Conservation (phyloP, 208 protist species). For the Trypanosoma boissoni region DNA sequence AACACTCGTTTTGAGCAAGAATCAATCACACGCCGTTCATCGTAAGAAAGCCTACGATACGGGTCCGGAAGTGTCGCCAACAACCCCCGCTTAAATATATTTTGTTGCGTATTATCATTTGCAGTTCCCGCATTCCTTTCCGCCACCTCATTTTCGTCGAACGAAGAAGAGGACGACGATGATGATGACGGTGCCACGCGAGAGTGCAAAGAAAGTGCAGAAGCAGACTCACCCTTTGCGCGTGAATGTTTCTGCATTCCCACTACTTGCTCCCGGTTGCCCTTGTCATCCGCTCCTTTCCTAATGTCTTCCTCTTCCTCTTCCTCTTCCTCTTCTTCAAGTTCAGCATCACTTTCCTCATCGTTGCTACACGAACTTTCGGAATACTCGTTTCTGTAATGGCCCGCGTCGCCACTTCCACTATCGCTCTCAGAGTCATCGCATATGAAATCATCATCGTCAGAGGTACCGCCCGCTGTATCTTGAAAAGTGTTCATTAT, state of each 20-base stretch:
- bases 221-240: no score
- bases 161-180: no score
- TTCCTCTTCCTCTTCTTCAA: no score
- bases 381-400: slow-evolving; percentile 9
- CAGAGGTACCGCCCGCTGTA: slow-evolving; percentile 10
- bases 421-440: slow-evolving; percentile 10
- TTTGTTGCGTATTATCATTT: neutral
- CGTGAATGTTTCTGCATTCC: no score
- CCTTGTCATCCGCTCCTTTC: neutral
- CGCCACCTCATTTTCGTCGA: slow-evolving; percentile 3
- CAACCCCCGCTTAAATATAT: slow-evolving; percentile 20
- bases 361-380: slow-evolving; percentile 5
- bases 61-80: slow-evolving; percentile 12
- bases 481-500: slow-evolving; percentile 27
- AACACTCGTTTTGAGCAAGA: neutral
- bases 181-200: no score
- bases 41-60: slow-evolving; percentile 20
- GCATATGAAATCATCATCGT: slow-evolving; percentile 25
- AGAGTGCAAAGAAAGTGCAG: no score
- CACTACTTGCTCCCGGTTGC: neutral
- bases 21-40: slow-evolving; percentile 21
- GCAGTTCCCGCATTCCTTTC: neutral
- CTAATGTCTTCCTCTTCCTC: slow-evolving; percentile 4
- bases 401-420: slow-evolving; percentile 3
- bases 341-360: slow-evolving; percentile 5